These are phyloP conservation scores for Phytophthora fragariaefolia DNA, from an alignment of 352 stramenopile species.

Conservation along the genomic window DNA sequence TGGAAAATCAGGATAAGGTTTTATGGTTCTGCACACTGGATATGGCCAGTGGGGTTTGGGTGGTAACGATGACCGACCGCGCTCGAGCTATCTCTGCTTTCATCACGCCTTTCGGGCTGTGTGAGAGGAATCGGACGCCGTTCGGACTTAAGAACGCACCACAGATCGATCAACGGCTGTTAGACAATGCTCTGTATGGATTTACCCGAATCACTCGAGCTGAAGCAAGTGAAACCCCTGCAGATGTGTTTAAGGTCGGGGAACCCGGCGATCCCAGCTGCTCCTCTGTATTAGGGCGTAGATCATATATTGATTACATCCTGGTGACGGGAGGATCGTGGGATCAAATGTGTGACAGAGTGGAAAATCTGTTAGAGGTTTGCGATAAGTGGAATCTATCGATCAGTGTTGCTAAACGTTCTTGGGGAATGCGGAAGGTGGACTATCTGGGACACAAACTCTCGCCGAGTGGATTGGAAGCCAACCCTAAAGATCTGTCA, in stretches of 20 bases:
- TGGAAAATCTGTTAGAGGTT: neutral
- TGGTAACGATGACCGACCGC: too few relatives aligned
- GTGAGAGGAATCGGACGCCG: neutral
- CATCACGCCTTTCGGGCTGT: too few relatives aligned
- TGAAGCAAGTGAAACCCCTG: neutral
- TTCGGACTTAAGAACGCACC: too few relatives aligned
- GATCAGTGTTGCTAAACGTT: constrained; percentile 35
- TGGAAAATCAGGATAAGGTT: neutral
- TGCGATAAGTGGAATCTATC: neutral
- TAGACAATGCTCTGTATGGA: neutral
- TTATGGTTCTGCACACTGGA: too few relatives aligned
- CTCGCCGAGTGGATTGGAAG: constrained; percentile 3
- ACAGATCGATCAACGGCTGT: neutral
- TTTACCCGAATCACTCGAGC: neutral
- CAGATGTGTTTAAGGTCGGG: neutral
- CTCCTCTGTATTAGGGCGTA: neutral
- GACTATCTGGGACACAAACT: constrained; percentile 27
- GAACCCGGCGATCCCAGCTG: neutral
- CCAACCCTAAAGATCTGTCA: constrained; percentile 15
- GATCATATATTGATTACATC: neutral
- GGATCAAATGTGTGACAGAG: neutral
- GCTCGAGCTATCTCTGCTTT: too few relatives aligned
- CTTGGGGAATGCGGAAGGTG: constrained; percentile 19
- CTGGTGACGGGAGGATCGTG: neutral
- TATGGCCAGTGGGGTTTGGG: neutral